Conservation (phyloP, 495 filamentous ascomycete species). For the Margaritispora aquatica region DNA sequence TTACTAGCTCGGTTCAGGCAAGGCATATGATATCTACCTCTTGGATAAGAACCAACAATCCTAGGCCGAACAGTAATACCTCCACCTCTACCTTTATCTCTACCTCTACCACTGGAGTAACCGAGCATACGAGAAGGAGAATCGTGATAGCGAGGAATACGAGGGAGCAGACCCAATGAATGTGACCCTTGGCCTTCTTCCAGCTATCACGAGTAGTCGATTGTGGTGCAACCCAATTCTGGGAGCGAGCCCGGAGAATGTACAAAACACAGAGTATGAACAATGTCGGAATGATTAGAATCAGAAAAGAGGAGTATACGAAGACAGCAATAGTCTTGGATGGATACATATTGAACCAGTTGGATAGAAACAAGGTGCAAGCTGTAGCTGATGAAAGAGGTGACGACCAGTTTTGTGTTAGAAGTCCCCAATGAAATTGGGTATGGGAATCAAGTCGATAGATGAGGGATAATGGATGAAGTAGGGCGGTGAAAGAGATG, state of each 20-base stretch:
- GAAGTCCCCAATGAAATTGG: no score
- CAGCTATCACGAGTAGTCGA: neutral
- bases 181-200: neutral
- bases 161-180: neutral
- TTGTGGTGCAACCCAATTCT: neutral
- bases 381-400: no score
- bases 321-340: neutral
- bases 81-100: neutral
- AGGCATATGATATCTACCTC: neutral
- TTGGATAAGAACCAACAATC: neutral
- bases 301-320: neutral
- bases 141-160: neutral
- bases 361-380: no score
- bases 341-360: neutral
- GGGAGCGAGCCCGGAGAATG: neutral
- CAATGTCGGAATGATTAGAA: neutral
- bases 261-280: neutral
- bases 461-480: no score
- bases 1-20: neutral
- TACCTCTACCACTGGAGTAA: neutral
- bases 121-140: neutral
- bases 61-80: neutral
- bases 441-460: no score
- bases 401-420: no score
- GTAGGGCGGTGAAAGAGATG: no score